These are phyloP conservation scores for Colletotrichum sublineola DNA, from an alignment of 2,329 filamentous ascomycete genomes.

Conservation along the genomic window DNA sequence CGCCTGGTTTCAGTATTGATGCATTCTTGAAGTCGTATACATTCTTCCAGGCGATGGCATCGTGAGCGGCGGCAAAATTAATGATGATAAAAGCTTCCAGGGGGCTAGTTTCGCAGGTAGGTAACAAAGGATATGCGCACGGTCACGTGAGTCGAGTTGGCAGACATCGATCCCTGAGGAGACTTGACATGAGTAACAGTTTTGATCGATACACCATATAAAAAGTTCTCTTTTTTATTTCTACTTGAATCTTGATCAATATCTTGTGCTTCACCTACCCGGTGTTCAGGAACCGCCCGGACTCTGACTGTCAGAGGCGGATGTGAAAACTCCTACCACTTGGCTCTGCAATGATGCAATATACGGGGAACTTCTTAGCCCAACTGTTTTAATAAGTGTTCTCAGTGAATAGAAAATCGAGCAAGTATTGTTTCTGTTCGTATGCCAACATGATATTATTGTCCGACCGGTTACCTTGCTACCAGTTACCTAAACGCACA, in stretches of 20 bases:
- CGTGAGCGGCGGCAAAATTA: conserved; percentile 2
- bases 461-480: neutral
- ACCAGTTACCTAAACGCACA: neutral
- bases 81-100: conserved; percentile 12
- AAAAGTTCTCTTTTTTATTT: neutral
- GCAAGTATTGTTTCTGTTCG: neutral
- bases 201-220: neutral
- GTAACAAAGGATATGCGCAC: neutral
- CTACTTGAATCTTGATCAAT: too few relatives aligned
- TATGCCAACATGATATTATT: neutral
- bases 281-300: too few relatives aligned
- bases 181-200: neutral
- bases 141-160: conserved; percentile 30
- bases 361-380: neutral
- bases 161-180: neutral
- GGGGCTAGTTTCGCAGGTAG: conserved; percentile 1
- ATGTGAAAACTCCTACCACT: neutral
- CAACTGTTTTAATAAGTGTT: neutral
- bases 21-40: neutral
- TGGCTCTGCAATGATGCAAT: neutral
- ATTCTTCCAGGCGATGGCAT: neutral
- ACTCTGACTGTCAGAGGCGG: neutral
- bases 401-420: neutral
- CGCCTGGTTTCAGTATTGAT: neutral
- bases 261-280: neutral